These are phyloP conservation scores for Hypoxylon fragiforme DNA, from an alignment of 495 filamentous ascomycete species.

Conservation along the genomic window DNA sequence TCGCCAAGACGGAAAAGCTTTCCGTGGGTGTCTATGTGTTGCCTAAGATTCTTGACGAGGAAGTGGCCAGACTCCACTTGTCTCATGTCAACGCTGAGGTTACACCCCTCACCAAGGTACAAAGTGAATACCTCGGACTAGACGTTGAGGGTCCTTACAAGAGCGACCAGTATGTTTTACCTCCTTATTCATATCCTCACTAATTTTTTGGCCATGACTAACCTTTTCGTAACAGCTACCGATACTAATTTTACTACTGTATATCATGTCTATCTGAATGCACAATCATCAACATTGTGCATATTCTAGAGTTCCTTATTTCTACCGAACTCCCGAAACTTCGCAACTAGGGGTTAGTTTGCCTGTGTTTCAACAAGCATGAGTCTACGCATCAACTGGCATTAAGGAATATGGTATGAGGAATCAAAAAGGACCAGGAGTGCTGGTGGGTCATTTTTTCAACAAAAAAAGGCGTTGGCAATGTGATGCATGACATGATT, in stretches of 20 bases:
- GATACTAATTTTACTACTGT: conserved; percentile 53
- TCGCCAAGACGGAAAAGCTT: conserved; percentile 87
- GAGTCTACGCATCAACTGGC: conserved; percentile 49
- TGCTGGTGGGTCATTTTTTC: conserved; percentile 55
- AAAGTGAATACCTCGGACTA: conserved; percentile 93
- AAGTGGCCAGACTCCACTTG: conserved; percentile 92
- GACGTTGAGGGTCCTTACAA: conserved; percentile 88
- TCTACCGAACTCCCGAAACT: conserved; percentile 6
- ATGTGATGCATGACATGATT: conserved; percentile 54
- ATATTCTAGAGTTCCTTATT: conserved; percentile 3
- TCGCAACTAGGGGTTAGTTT: conserved; percentile 13
- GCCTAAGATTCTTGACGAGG: conserved; percentile 98
- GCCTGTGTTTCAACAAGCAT: conserved; percentile 54
- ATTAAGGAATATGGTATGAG: conserved; percentile 45
- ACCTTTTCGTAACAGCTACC: conserved; percentile 51
- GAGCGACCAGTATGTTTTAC: conserved; percentile 67
- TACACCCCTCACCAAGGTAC: conserved; percentile 76
- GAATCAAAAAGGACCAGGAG: conserved; percentile 43
- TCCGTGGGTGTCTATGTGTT: conserved; percentile 91
- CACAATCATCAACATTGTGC: conserved; percentile 16
- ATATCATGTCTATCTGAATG: conserved; percentile 37
- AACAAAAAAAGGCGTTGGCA: conserved; percentile 58
- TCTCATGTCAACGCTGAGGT: conserved; percentile 95
- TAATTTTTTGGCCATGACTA: conserved; percentile 28
- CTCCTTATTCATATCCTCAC: neutral